Percentiles rank a stretch among this genome's conserved stretches.
Conservation (phyloP, 352 stramenopile genomes). For the Elongisporangium undulatum region DNA sequence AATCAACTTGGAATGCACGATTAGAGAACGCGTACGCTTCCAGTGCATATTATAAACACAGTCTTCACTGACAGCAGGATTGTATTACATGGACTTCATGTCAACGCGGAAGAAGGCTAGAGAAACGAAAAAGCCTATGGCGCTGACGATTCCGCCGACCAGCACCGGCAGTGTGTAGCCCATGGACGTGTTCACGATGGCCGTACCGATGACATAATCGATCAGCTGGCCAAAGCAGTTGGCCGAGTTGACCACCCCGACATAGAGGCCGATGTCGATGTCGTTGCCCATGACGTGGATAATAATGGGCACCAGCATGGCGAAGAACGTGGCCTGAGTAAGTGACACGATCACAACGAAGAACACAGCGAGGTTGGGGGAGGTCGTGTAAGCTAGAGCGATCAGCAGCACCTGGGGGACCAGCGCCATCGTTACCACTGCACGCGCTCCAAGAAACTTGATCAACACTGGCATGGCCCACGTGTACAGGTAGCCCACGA, state of each 20-base stretch:
- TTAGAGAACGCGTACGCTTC: no score
- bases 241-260: conserved; percentile 8
- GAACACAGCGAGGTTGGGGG: conserved; percentile 30
- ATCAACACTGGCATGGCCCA: conserved; percentile 37
- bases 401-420: conserved; percentile 54
- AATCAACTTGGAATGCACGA: no score
- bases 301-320: conserved; percentile 29
- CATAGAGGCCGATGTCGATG: conserved; percentile 15
- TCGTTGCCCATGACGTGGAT: conserved; percentile 12
- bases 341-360: conserved; percentile 42
- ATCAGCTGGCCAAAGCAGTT: conserved; percentile 14
- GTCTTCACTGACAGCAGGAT: no score
- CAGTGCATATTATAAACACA: no score
- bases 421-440: conserved; percentile 21
- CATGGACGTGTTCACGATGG: conserved; percentile 13
- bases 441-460: conserved; percentile 33
- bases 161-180: conserved; percentile 14
- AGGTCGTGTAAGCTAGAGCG: conserved; percentile 38
- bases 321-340: conserved; percentile 42
- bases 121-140: conserved; percentile 39
- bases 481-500: conserved; percentile 38
- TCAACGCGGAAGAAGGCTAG: conserved; percentile 56
- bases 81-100: conserved; percentile 66
- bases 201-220: conserved; percentile 13
- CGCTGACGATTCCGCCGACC: conserved; percentile 40